A percentile compares a stretch with the other conserved stretches of the same genome.
These are phyloP conservation scores for Wallacemonas rigidus DNA, from an alignment of 208 protist genomes.

Conservation along the genomic window DNA sequence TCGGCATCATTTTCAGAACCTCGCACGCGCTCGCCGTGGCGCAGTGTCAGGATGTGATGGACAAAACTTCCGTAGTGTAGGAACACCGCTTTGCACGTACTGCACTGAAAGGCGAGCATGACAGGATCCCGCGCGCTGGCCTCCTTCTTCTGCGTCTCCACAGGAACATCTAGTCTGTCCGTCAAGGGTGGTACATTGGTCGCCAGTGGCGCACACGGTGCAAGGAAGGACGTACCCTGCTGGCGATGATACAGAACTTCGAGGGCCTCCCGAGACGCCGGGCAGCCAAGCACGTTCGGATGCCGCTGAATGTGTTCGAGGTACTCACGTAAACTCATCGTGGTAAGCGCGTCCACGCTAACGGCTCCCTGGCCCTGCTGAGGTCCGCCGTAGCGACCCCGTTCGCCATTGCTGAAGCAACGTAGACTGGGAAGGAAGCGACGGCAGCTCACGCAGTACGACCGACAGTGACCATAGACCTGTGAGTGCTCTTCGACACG, in stretches of 20 bases:
- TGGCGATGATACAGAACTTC: constrained; percentile 58
- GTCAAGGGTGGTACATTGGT: neutral
- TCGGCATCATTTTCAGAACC: neutral
- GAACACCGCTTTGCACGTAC: constrained; percentile 51
- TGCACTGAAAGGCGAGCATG: constrained; percentile 33
- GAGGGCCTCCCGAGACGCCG: constrained; percentile 42
- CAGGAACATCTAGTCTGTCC: constrained; percentile 3
- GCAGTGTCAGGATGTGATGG: constrained; percentile 42
- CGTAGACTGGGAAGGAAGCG: constrained; percentile 9
- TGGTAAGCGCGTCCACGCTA: neutral
- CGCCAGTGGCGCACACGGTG: neutral
- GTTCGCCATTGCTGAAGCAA: neutral
- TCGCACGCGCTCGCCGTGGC: constrained; percentile 25
- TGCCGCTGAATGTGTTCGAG: constrained; percentile 35
- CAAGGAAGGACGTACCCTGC: constrained; percentile 11
- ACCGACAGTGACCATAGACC: constrained; percentile 37
- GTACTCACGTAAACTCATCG: constrained; percentile 16
- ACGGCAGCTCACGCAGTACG: constrained; percentile 40
- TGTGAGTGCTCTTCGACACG: constrained; percentile 47
- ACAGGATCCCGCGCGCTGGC: constrained; percentile 5
- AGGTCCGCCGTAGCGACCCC: neutral
- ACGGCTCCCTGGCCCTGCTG: no score
- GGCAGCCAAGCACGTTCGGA: constrained; percentile 43
- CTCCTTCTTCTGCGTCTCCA: neutral
- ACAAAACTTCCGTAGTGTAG: constrained; percentile 64